A percentile compares a stretch with the other conserved stretches of the same genome.
Conservation (phyloP, 2,329 filamentous ascomycete genomes). For the Hirsutella thompsonii region DNA sequence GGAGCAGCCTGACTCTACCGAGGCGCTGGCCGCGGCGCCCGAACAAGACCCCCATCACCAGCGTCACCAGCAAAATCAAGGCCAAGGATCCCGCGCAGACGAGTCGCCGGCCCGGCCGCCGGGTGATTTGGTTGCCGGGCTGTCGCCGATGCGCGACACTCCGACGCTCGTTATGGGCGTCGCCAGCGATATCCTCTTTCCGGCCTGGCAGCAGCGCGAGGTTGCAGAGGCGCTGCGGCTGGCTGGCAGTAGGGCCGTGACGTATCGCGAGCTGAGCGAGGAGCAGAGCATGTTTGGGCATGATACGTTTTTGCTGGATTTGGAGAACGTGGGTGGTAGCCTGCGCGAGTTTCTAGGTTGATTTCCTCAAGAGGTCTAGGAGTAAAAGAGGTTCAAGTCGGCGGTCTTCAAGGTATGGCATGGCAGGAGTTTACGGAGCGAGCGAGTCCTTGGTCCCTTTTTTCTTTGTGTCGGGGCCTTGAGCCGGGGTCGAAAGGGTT, state of each 20-base stretch:
- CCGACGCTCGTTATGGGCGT: conserved; percentile 86
- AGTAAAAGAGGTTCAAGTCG: no score
- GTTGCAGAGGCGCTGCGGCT: conserved; percentile 71
- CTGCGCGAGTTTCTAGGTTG: conserved; percentile 66
- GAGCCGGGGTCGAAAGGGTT: no score
- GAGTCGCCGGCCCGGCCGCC: conserved; percentile 49
- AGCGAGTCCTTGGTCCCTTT: no score
- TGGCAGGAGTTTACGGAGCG: no score
- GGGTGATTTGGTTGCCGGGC: conserved; percentile 64
- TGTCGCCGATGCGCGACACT: conserved; percentile 59
- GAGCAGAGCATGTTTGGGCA: conserved; percentile 93
- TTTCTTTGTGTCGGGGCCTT: no score
- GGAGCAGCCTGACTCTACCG: conserved; percentile 51
- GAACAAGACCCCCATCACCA: conserved; percentile 4
- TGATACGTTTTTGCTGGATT: conserved; percentile 86
- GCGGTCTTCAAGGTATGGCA: no score
- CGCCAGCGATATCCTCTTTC: conserved; percentile 90
- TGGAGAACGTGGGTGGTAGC: conserved; percentile 81
- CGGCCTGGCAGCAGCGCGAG: conserved; percentile 95
- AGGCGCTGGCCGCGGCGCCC: conserved; percentile 18
- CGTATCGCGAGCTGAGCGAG: conserved; percentile 83
- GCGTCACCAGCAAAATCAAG: no score
- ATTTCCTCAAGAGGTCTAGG: no score
- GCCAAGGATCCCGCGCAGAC: background rate
- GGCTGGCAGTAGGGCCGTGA: conserved; percentile 68